Conservation (phyloP, 208 protist genomes). For the Phytomonas sp. region DNA sequence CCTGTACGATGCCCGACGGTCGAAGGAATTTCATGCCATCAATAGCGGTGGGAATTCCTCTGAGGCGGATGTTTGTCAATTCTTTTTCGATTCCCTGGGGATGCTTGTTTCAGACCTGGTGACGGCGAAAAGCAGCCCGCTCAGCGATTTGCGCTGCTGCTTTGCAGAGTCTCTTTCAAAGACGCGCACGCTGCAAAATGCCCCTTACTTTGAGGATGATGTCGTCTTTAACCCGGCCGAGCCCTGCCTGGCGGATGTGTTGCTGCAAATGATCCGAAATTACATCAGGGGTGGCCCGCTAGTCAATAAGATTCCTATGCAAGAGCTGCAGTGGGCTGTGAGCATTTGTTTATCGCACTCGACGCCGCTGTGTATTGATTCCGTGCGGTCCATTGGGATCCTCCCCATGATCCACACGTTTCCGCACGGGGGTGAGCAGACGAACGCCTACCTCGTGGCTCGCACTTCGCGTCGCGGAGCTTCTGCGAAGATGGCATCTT, state of each 20-base stretch:
- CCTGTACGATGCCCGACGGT: constrained; percentile 49
- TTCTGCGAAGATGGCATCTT: constrained; percentile 36
- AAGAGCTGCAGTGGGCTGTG: constrained; percentile 82
- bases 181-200: constrained; percentile 73
- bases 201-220: constrained; percentile 79
- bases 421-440: constrained; percentile 66
- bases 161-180: constrained; percentile 67
- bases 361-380: constrained; percentile 67
- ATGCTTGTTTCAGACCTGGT: constrained; percentile 86
- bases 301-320: constrained; percentile 68
- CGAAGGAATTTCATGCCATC: constrained; percentile 66
- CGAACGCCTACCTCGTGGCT: constrained; percentile 64
- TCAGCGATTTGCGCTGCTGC: constrained; percentile 55
- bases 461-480: constrained; percentile 36
- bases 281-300: constrained; percentile 86
- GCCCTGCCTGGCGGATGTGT: constrained; percentile 71
- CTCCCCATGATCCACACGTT: constrained; percentile 84
- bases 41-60: constrained; percentile 31
- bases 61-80: constrained; percentile 68
- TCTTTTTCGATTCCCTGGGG: constrained; percentile 79
- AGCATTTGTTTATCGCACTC: constrained; percentile 80
- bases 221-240: constrained; percentile 59
- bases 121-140: constrained; percentile 59
- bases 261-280: constrained; percentile 90
- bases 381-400: constrained; percentile 68